Evolutionary conservation across 179 eudicot genomes (phyloP).

Genomic region (Camellia oleifera): DNA sequence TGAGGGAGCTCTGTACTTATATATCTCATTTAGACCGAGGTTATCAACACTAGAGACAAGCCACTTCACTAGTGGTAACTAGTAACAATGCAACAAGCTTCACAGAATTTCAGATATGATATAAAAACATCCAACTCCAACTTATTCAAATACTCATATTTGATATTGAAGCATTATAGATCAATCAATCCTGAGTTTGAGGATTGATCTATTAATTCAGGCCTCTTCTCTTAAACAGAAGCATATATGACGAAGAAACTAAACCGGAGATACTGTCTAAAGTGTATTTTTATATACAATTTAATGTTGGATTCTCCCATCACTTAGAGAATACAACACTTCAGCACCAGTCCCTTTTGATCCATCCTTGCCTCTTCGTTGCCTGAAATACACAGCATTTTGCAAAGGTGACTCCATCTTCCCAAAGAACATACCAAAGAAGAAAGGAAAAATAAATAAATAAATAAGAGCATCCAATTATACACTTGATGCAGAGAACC

Average conservation of each 20-base stretch:
- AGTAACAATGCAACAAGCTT: no score
- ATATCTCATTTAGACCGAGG: no score
- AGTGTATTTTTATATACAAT: conserved; percentile 20
- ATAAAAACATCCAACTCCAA: not conserved
- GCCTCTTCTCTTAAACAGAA: not conserved
- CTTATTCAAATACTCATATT: conserved; percentile 6
- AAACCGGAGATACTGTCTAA: not conserved
- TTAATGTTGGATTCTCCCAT: not conserved
- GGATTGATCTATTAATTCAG: not conserved
- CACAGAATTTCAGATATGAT: not conserved
- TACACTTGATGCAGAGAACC: not conserved
- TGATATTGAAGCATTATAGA: not conserved
- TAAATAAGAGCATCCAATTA: not conserved
- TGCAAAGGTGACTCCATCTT: not conserved
- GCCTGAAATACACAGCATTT: conserved; percentile 28
- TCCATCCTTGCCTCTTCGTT: conserved; percentile 53
- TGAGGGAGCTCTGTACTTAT: no score
- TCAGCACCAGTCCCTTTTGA: conserved; percentile 39
- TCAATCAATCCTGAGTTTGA: conserved; percentile 11
- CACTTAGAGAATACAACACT: conserved; percentile 41
- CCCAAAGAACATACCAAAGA: not conserved
- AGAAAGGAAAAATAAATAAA: not conserved
- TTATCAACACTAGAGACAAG: no score
- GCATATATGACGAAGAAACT: conserved; percentile 3
- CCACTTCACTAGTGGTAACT: no score